Base-by-base conservation (phyloP, 805 yeast genomes). In the Candida yuanshanica region DNA sequence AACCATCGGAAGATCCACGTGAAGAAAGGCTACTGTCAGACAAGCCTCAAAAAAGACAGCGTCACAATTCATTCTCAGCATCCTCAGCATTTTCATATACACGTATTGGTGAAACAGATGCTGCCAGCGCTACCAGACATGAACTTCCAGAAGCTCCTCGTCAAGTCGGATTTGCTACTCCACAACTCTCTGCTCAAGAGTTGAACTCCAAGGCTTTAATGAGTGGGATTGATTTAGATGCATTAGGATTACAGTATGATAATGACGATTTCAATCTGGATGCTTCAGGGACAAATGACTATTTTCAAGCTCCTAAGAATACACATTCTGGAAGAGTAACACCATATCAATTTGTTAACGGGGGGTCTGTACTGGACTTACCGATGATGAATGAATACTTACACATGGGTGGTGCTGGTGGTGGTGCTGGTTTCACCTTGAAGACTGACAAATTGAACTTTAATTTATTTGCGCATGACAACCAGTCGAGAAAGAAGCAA, bases 111-210 rank as follows among this genome's bases (percentile, higher is more conserved):
- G 32, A 37, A 10, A 35, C 36, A 20, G 36, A 45, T 20, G 33
- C 17, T 11, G 18, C 21, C 11, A 18, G 26, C 6, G 31, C 38
- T 18, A 32, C 12, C 7, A 22, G 24, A 5, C 46, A 50, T 22
- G 47, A 48, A 21, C 17, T 49, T 13, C 59, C 60, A 4, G 75
- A 71, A 29, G 75, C 74, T 0, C 89, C 90, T 2, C 73, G 72
- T 34, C 88, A 83, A 52, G 89, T 83, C 20, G 85, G 81, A 2
- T 86, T 84, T 56, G 77, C 95, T 1, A 83, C 95, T 1, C 96
- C 95, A 3, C 95, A 87, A 58, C 53, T 79, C 35, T 53, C 69
- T 11, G 80, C 83, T 2, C 64, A 65, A 16, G 76, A 74, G 26
- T 48, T 70, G 18, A 59, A 63, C 39, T 29, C 55, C 50, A 36